Conservation (phyloP, 352 stramenopile species). For the Globisporangium solare region DNA sequence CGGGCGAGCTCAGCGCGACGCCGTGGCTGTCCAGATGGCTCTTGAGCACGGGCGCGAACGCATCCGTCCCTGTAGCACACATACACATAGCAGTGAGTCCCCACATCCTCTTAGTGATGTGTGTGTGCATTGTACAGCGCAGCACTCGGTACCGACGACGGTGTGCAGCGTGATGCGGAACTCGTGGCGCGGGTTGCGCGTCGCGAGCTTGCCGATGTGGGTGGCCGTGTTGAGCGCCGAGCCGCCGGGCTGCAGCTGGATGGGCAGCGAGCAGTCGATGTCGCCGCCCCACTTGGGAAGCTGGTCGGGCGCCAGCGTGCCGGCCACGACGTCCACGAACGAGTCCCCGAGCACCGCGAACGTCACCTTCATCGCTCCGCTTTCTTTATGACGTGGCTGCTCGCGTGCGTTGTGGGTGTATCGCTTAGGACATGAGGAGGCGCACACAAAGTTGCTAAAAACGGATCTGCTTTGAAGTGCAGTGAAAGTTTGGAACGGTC, state of each 20-base stretch:
- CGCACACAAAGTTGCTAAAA: too few species aligned
- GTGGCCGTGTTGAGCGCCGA: slow-evolving; percentile 83
- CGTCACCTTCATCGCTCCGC: slow-evolving; percentile 28
- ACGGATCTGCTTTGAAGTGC: too few species aligned
- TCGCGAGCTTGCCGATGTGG: slow-evolving; percentile 59
- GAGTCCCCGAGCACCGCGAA: slow-evolving; percentile 60
- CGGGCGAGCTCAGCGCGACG: slow-evolving; percentile 41
- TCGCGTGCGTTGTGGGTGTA: not conserved
- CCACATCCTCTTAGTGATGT: too few species aligned
- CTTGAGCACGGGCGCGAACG: slow-evolving; percentile 39
- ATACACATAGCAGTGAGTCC: not conserved
- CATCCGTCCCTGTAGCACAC: slow-evolving; percentile 36
- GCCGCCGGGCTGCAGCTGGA: slow-evolving; percentile 73
- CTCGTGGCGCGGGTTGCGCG: slow-evolving; percentile 17
- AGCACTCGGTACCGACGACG: slow-evolving; percentile 30
- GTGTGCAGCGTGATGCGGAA: slow-evolving; percentile 55
- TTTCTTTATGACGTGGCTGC: not conserved
- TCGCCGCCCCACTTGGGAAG: slow-evolving; percentile 78
- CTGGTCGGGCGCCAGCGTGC: slow-evolving; percentile 53
- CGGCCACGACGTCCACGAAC: slow-evolving; percentile 78
- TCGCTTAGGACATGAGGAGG: too few species aligned
- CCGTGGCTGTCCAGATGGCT: slow-evolving; percentile 33
- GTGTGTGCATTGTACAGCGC: not conserved
- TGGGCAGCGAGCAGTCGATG: slow-evolving; percentile 58
- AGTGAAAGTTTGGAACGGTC: too few species aligned